Base-by-base conservation (phyloP, 208 protist species). In the Entamoeba invadens region DNA sequence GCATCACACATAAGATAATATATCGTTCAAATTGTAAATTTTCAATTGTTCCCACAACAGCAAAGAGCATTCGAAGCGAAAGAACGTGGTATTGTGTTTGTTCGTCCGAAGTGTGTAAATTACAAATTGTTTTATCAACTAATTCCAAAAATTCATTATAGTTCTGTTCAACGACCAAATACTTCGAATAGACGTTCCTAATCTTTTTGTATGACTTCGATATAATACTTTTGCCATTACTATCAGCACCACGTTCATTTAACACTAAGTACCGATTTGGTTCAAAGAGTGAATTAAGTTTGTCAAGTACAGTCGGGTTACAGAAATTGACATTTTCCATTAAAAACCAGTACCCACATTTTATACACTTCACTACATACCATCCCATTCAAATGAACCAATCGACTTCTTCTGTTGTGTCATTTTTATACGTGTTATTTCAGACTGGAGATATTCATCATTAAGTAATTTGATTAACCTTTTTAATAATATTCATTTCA, bases 281-380 rank as follows among this genome's bases (percentile, higher is more conserved):
- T 96, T 99, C 99, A 0, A 99, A 97, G 18, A 99, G 96, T n/a
- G 98, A 97, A 96, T 99, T 99, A 25, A 99, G 97, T 16, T 99
- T 96, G 95, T 99, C 99, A 4, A 99, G 96, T 44, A 99, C 99
- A 42, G 99, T 98, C 8, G 98, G 97, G 47, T 97, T 97, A 96
- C 99, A 99, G 91, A 99, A 98, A 96, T 99, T 99, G 21, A 98
- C 98, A 95, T 99, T 99, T 95, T 99, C 98, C 45, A 99, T 96
- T 0, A 99, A 96, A 14, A 99, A 96, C 99, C 99, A 99, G 95
- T 98, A 93, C 21, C 99, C 99, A 45, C 95, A 94, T 94, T 97
- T 93, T 14, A 97, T 45, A 8, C 98, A 98, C 94, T 98, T 95
- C 42, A 99, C 95, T 38, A 99, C 96, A 16, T 99, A 96, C 99